Conservation (phyloP, 805 yeast species). For the Spathaspora boniae region DNA sequence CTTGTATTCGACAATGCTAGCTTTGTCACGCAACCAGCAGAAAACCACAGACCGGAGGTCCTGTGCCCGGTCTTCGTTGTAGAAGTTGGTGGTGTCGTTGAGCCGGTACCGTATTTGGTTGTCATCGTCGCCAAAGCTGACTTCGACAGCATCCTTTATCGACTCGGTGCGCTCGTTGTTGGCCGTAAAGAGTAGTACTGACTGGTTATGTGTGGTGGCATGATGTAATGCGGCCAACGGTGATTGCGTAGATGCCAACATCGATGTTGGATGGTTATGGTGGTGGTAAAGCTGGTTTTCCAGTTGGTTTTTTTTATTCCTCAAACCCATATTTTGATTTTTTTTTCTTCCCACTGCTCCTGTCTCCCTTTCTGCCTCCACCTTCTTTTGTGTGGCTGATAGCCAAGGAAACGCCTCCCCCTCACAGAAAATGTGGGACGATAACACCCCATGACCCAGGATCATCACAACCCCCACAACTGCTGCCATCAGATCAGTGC, state of each 20-base stretch:
- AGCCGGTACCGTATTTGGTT: conserved; percentile 31
- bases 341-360: neutral
- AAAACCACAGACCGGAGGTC: conserved; percentile 62
- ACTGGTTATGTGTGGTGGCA: conserved; percentile 20
- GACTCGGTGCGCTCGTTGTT: conserved; percentile 17
- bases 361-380: neutral
- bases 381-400: neutral
- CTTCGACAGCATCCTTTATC: conserved; percentile 34
- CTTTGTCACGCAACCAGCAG: conserved; percentile 74
- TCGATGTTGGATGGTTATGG: too few relatives aligned
- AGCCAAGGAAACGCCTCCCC: too few relatives aligned
- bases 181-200: conserved; percentile 19
- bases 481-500: too few relatives aligned
- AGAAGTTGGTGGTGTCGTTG: conserved; percentile 51
- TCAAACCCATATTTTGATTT: neutral
- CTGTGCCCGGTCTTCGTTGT: conserved; percentile 46
- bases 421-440: too few relatives aligned
- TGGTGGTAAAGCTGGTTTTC: too few relatives aligned
- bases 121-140: conserved; percentile 25
- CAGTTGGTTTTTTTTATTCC: too few relatives aligned
- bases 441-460: too few relatives aligned
- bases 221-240: conserved; percentile 26
- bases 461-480: too few relatives aligned
- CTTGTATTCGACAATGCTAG: conserved; percentile 78
- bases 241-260: conserved; percentile 8